phyloP scores from a whole-genome alignment of 306 rosid genomes.

The Acmispon strigosus region DNA sequence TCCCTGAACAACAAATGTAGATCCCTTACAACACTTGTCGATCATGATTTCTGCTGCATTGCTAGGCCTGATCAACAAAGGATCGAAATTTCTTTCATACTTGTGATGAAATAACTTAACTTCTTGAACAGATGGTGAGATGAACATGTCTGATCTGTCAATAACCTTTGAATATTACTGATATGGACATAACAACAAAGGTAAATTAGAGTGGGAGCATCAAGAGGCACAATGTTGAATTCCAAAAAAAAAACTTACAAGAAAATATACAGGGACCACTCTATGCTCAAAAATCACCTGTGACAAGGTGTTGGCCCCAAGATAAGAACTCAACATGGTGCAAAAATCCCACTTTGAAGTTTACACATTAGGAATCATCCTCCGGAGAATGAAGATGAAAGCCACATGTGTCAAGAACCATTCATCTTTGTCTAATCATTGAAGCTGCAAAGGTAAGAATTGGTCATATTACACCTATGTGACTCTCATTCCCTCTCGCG shows the following conservation, averaged over 20 bases:
- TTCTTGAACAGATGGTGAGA: neutral
- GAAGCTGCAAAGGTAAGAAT: neutral
- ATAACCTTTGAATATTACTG: neutral
- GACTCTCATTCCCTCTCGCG: constrained; percentile 62
- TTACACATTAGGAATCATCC: neutral
- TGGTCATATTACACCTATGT: constrained; percentile 21
- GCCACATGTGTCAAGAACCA: neutral
- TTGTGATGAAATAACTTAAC: too few species aligned
- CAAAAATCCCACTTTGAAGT: neutral
- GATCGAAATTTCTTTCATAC: too few species aligned
- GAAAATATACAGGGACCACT: neutral
- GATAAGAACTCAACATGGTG: constrained; percentile 9
- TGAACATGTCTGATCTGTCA: neutral
- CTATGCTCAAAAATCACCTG: neutral
- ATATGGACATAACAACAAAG: neutral
- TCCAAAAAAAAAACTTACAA: neutral
- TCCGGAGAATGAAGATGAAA: neutral
- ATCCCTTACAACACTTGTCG: too few species aligned
- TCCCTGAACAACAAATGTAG: too few species aligned
- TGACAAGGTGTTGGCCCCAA: constrained; percentile 16
- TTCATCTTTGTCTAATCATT: constrained; percentile 6
- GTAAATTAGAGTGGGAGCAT: neutral
- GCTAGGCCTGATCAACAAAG: too few species aligned
- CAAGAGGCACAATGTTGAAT: neutral
- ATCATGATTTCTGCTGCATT: too few species aligned